phyloP scores from a whole-genome alignment of 306 rosid species.

The Fragaria ananassa region DNA sequence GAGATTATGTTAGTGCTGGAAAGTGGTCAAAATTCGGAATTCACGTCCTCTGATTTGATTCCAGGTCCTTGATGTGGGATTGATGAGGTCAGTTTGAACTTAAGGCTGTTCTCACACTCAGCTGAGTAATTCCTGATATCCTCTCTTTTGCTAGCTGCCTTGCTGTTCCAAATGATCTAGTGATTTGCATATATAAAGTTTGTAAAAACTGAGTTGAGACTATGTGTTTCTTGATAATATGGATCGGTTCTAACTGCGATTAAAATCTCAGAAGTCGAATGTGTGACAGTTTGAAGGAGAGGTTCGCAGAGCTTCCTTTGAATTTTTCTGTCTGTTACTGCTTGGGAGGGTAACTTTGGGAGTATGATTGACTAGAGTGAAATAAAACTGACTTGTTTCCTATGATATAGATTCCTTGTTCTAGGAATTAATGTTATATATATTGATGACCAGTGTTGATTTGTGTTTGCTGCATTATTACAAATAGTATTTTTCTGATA shows the following conservation, averaged over 20 bases:
- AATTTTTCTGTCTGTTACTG: too few species aligned
- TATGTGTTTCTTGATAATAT: neutral
- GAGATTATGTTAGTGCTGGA: neutral
- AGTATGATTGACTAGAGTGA: neutral
- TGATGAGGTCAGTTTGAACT: neutral
- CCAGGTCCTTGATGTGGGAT: neutral
- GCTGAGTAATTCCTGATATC: neutral
- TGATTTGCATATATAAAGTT: too few species aligned
- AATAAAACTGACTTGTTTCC: neutral
- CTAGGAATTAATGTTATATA: neutral
- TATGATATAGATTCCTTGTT: neutral
- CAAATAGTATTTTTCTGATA: neutral
- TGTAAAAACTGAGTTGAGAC: neutral
- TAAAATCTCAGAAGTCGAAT: too few species aligned
- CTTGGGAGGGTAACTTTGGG: neutral
- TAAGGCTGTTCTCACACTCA: neutral
- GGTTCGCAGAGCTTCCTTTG: too few species aligned
- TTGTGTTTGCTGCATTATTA: neutral
- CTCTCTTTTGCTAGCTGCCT: neutral
- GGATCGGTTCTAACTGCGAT: neutral
- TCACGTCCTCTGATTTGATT: neutral
- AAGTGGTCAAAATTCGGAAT: neutral
- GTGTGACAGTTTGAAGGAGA: too few species aligned
- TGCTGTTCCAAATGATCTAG: neutral
- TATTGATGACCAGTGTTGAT: neutral